phyloP scores from a whole-genome alignment of 2,329 filamentous ascomycete species.

The Periconia digitata region DNA sequence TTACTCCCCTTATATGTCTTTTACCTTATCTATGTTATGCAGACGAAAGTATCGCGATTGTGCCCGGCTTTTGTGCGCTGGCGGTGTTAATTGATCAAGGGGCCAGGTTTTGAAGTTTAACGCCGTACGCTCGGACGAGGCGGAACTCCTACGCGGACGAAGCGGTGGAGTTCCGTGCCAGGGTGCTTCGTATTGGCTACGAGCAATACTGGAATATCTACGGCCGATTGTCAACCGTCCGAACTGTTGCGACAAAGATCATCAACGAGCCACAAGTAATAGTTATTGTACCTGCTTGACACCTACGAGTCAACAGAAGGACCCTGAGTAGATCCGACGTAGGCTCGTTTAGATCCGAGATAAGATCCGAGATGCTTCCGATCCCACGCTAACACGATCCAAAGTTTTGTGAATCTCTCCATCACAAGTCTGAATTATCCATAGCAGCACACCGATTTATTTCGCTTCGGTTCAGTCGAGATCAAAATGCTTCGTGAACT shows the following conservation, averaged over 20 bases:
- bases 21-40: neutral
- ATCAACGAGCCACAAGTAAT: no score
- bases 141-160: neutral
- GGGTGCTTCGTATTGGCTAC: no score
- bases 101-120: neutral
- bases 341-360: neutral
- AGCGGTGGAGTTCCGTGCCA: neutral
- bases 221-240: no score
- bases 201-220: no score
- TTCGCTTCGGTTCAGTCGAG: neutral
- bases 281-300: no score
- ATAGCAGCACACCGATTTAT: neutral
- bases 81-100: neutral
- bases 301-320: neutral
- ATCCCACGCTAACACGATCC: neutral
- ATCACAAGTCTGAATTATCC: neutral
- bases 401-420: neutral
- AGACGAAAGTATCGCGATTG: neutral
- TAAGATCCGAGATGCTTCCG: neutral
- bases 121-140: neutral
- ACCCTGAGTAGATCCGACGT: neutral
- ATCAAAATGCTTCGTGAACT: conserved; percentile 21
- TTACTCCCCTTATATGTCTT: no score
- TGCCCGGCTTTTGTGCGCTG: no score
- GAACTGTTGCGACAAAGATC: no score